Conservation (phyloP, 768 basidiomycete species). For the Strobilomyces confusus region DNA sequence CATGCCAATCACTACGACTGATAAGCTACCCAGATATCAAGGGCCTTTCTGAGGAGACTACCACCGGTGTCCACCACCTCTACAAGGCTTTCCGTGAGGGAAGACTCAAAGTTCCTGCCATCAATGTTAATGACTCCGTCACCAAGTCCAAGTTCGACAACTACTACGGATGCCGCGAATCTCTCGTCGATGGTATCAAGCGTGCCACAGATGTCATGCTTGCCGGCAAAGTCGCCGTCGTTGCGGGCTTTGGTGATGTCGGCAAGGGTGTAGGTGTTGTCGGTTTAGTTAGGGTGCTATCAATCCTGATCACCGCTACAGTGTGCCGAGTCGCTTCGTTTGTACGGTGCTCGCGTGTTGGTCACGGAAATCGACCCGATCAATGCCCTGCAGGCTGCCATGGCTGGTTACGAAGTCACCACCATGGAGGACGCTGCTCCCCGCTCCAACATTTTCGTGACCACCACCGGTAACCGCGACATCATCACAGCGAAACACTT, state of each 20-base stretch:
- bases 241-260: constrained; percentile 98
- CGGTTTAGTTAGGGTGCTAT: neutral
- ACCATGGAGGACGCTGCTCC: constrained; percentile 98
- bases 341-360: constrained; percentile 96
- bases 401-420: constrained; percentile 98
- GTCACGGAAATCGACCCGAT: constrained; percentile 99
- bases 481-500: constrained; percentile 95
- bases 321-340: constrained; percentile 95
- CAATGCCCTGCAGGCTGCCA: constrained; percentile 99
- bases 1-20: neutral
- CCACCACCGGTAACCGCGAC: constrained; percentile 97
- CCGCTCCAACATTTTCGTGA: constrained; percentile 89
- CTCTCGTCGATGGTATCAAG: constrained; percentile 99
- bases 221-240: constrained; percentile 98
- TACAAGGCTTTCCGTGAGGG: constrained; percentile 98
- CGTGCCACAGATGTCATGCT: constrained; percentile 99
- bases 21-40: constrained; percentile 56
- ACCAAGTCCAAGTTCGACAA: constrained; percentile 99
- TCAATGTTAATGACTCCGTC: constrained; percentile 99
- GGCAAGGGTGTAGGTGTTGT: constrained; percentile 86
- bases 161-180: constrained; percentile 99
- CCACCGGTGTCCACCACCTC: constrained; percentile 98
- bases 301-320: constrained; percentile 28
- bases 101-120: constrained; percentile 93
- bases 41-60: constrained; percentile 98